Conservation (phyloP, 2,329 filamentous ascomycete species). For the Leptoxyphium fumago region DNA sequence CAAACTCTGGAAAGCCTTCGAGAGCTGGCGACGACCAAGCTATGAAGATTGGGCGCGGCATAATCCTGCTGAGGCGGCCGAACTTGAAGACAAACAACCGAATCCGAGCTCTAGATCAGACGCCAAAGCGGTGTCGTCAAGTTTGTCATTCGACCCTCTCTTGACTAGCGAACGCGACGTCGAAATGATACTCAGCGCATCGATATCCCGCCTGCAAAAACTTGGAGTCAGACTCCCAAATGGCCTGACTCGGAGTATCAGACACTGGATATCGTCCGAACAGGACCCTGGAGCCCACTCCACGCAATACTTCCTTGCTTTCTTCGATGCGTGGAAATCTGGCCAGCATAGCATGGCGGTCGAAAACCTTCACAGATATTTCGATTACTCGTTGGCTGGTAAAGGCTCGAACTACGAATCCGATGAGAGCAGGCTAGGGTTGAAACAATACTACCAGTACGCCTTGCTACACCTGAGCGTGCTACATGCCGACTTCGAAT, state of each 20-base stretch:
- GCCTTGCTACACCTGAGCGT: conserved; percentile 86
- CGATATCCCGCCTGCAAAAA: conserved; percentile 75
- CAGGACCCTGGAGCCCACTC: conserved; percentile 13
- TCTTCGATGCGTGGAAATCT: conserved; percentile 81
- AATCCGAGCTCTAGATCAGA: neutral
- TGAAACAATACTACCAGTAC: conserved; percentile 84
- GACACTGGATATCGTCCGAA: conserved; percentile 20
- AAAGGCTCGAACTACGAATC: conserved; percentile 8
- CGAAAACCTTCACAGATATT: conserved; percentile 84
- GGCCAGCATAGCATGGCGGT: conserved; percentile 84
- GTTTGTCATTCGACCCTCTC: neutral
- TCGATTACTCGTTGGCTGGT: conserved; percentile 59
- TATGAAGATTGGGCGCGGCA: conserved; percentile 43
- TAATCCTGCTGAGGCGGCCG: conserved; percentile 27
- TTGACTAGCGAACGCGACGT: conserved; percentile 4
- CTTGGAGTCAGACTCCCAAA: conserved; percentile 65
- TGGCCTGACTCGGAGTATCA: conserved; percentile 57
- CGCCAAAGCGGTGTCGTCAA: conserved; percentile 7
- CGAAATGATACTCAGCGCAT: conserved; percentile 70
- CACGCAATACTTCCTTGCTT: conserved; percentile 30
- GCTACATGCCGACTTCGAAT: conserved; percentile 89
- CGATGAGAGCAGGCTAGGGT: conserved; percentile 17
- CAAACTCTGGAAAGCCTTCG: conserved; percentile 68
- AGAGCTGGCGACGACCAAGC: conserved; percentile 66
- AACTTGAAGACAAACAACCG: conserved; percentile 1